Evolutionary conservation across 2,329 filamentous ascomycete species (phyloP), one percentile per base, ranked within the genome.

Genomic region (Metarhizium brunneum): DNA sequence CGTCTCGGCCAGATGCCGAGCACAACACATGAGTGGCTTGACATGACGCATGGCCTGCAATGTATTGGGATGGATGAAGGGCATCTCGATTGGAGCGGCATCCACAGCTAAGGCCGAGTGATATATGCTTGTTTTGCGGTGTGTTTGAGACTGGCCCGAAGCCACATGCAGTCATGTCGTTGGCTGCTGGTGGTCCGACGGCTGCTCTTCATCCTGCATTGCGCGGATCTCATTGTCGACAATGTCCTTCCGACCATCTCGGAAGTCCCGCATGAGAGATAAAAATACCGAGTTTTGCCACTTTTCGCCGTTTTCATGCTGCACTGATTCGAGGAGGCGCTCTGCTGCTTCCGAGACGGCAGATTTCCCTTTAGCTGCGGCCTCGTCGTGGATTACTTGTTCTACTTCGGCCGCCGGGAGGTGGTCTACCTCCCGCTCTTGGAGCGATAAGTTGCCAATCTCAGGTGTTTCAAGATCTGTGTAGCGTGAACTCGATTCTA

Each of bases 271-370:
- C 73, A 76, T 76, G 4, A 76, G 65, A 0, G 70, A 69, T 7
- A 76, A 63, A 47, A 76, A 76, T n/a, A 68, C 64, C 0, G 73
- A 76, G 48, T 76, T 74, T 59, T 74, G 73, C 73, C 73, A 76
- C 59, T 76, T 76, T 8, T 76, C 73, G 47, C 73, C 72, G 48
- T 67, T 64, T 58, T 76, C 73, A 53, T 76, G 73, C 59, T 73
- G 66, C 29, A 76, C 73, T 2, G 71, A 70, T 50, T 75, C 70
- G 40, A 76, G 66, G 1, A 76, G 69, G 25, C 71, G 68, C 57
- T 73, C 68, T 6, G 73, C 73, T 0, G 73, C 73, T 55, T 74
- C 71, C 2, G 73, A 70, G 2, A 76, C 70, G 25, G 71, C 71
- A 1, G 70, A 71, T 45, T 68, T 69, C 53, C 58, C 55, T 50